Evolutionary conservation across 345 rosid species (phyloP).

Genomic region (Geranium rotundifolium): DNA sequence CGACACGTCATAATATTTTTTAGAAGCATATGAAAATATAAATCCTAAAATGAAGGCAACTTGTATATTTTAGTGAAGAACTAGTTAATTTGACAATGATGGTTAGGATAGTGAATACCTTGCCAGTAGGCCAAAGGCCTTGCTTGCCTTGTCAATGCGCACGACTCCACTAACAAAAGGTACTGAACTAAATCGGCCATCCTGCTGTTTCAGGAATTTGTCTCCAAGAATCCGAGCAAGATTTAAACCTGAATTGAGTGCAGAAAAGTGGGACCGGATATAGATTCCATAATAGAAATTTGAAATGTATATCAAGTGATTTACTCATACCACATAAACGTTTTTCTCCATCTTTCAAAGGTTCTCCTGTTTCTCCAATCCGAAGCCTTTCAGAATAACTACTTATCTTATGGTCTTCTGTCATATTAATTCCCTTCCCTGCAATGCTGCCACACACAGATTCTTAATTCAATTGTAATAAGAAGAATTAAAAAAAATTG

Average conservation of each 20-base stretch:
- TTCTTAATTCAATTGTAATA: constrained; percentile 10
- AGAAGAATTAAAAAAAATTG: background rate
- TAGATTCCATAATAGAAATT: too few species aligned
- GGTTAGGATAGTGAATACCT: constrained; percentile 55
- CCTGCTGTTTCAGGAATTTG: constrained; percentile 87
- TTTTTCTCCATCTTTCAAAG: constrained; percentile 69
- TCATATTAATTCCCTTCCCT: constrained; percentile 67
- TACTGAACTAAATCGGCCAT: constrained; percentile 68
- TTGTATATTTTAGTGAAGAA: too few species aligned
- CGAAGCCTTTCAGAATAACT: constrained; percentile 69
- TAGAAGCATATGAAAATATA: too few species aligned
- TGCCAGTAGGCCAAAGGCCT: constrained; percentile 62
- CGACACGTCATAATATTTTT: too few species aligned
- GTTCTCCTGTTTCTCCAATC: constrained; percentile 48
- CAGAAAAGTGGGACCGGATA: too few species aligned
- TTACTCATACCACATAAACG: constrained; percentile 55
- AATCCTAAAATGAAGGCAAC: too few species aligned
- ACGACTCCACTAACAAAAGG: constrained; percentile 72
- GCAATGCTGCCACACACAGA: constrained; percentile 48
- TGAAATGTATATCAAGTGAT: too few species aligned
- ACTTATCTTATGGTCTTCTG: constrained; percentile 76
- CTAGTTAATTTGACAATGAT: too few species aligned
- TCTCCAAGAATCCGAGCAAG: constrained; percentile 97
- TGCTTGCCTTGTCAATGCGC: constrained; percentile 42
- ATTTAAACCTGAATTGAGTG: constrained; percentile 49